Conservation (phyloP, 768 basidiomycete species). For the Rhizopogon rudus region DNA sequence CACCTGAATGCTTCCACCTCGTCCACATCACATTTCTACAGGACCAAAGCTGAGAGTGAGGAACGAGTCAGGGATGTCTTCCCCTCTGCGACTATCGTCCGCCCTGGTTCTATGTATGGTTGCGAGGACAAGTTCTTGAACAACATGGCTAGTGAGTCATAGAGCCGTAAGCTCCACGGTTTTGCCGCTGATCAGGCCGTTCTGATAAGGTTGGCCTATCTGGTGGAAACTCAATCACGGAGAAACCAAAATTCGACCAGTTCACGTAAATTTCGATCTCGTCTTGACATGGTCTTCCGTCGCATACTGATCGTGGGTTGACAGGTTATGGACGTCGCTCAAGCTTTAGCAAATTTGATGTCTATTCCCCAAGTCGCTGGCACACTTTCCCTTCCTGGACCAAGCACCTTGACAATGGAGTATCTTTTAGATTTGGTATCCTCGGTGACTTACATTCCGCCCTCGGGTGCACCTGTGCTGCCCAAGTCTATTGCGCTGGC, state of each 20-base stretch:
- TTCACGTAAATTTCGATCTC: slow-evolving; percentile 57
- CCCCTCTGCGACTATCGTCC: slow-evolving; percentile 81
- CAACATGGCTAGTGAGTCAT: slow-evolving; percentile 78
- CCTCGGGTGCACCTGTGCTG: slow-evolving; percentile 66
- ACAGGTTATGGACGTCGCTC: slow-evolving; percentile 91
- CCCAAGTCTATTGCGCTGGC: slow-evolving; percentile 68
- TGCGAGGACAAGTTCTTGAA: slow-evolving; percentile 92
- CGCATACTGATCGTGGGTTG: slow-evolving; percentile 9
- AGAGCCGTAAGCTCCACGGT: not conserved
- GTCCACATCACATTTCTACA: slow-evolving; percentile 82
- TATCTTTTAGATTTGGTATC: slow-evolving; percentile 76
- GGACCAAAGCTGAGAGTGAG: slow-evolving; percentile 88
- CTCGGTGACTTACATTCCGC: slow-evolving; percentile 72
- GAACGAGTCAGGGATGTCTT: slow-evolving; percentile 79
- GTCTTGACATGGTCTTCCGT: slow-evolving; percentile 17
- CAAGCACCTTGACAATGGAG: slow-evolving; percentile 78
- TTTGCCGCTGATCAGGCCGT: slow-evolving; percentile 9
- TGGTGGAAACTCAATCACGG: slow-evolving; percentile 93
- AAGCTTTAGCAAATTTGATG: slow-evolving; percentile 80
- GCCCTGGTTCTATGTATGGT: slow-evolving; percentile 87
- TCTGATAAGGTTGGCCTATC: slow-evolving; percentile 71
- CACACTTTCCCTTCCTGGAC: slow-evolving; percentile 83
- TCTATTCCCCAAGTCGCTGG: slow-evolving; percentile 54
- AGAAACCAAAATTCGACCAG: slow-evolving; percentile 83
- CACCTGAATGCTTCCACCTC: slow-evolving; percentile 84